Evolutionary conservation across 768 basidiomycete species (phyloP).

Genomic region (Phylloporus rhodoxanthus): DNA sequence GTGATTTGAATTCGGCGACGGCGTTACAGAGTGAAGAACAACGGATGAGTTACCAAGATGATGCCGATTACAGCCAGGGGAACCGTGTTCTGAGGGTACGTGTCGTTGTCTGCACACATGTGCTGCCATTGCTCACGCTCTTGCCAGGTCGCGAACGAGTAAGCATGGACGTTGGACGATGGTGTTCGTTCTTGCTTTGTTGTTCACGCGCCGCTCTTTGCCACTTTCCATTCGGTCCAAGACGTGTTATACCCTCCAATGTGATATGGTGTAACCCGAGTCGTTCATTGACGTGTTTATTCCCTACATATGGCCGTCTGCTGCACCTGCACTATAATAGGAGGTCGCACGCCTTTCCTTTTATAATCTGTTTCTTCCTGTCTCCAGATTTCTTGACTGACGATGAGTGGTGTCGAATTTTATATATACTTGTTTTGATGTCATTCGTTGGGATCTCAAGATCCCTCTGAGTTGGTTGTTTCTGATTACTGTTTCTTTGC

Average conservation of each 20-base stretch:
- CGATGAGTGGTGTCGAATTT: not conserved
- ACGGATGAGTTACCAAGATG: conserved; percentile 29
- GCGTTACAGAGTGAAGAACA: conserved; percentile 13
- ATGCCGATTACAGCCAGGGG: conserved; percentile 26
- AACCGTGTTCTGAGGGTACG: conserved; percentile 26
- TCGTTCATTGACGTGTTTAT: not conserved
- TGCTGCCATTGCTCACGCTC: not conserved
- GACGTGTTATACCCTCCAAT: not conserved
- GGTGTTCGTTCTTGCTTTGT: not conserved
- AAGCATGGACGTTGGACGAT: not conserved
- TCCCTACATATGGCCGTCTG: not conserved
- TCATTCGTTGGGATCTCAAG: not conserved
- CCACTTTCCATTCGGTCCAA: not conserved
- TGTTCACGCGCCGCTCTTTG: not conserved
- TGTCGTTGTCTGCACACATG: not conserved
- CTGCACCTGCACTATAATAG: not conserved
- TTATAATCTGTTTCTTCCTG: not conserved
- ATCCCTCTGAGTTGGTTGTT: not conserved
- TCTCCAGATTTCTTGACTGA: not conserved
- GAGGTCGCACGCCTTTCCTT: not conserved
- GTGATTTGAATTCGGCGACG: conserved; percentile 4
- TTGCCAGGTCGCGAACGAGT: not conserved
- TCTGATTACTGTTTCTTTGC: not conserved
- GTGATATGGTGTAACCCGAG: not conserved
- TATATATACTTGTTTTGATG: not conserved